These are phyloP conservation scores for Vanrija humicola DNA, from an alignment of 1,284 basidiomycete species.

Conservation along the genomic window DNA sequence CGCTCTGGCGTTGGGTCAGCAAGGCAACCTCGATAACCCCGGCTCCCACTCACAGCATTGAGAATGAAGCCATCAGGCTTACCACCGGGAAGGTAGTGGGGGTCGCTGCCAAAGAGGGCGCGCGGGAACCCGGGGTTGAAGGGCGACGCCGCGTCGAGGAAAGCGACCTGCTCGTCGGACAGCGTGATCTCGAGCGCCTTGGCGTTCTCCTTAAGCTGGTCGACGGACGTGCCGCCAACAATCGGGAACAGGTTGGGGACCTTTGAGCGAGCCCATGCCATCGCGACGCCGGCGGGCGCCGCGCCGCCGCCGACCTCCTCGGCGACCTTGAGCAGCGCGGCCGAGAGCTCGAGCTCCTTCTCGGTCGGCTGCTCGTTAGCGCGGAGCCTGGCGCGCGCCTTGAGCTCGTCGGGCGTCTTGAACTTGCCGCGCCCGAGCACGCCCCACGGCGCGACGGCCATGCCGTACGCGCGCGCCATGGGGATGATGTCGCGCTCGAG, in stretches of 20 bases:
- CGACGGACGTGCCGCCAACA: conserved; percentile 46
- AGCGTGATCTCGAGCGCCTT: conserved; percentile 45
- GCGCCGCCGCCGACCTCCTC: conserved; percentile 48
- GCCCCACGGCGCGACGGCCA: conserved; percentile 50
- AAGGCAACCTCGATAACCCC: neutral
- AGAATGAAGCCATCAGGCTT: conserved; percentile 7
- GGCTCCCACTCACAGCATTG: conserved; percentile 4
- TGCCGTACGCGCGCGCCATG: conserved; percentile 54
- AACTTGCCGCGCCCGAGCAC: conserved; percentile 50
- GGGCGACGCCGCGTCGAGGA: conserved; percentile 35
- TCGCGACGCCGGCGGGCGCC: conserved; percentile 25
- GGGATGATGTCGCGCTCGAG: conserved; percentile 62
- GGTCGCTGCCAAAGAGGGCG: conserved; percentile 28
- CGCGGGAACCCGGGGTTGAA: conserved; percentile 42
- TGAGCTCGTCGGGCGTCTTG: conserved; percentile 43
- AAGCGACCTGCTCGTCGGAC: conserved; percentile 37
- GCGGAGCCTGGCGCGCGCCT: conserved; percentile 28
- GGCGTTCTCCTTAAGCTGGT: conserved; percentile 37
- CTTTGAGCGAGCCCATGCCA: conserved; percentile 28
- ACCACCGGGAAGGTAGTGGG: conserved; percentile 13
- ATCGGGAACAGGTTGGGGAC: conserved; percentile 30
- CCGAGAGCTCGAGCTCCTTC: conserved; percentile 22
- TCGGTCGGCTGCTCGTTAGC: conserved; percentile 23
- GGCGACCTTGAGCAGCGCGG: conserved; percentile 39
- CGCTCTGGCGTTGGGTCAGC: neutral